Evolutionary conservation across 345 rosid species (phyloP).

Genomic region (Bruguiera gymnorhiza): DNA sequence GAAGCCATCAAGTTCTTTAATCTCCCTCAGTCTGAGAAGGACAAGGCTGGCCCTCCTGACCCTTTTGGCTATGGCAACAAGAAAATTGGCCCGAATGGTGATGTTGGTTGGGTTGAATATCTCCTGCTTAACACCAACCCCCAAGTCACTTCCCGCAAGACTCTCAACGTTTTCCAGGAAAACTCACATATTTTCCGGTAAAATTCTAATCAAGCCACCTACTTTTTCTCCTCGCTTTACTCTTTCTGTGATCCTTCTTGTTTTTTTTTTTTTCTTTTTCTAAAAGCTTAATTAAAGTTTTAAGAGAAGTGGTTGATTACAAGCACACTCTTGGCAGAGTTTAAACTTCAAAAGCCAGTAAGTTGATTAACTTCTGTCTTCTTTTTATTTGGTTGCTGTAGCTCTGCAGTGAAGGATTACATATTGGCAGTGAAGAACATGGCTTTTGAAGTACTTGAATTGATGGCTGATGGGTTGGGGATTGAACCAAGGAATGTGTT

Average conservation of each 20-base stretch:
- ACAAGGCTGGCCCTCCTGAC: slow-evolving; percentile 35
- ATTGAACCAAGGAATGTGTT: slow-evolving; percentile 30
- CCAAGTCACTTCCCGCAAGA: slow-evolving; percentile 6
- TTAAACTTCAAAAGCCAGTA: no score
- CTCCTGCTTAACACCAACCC: slow-evolving; percentile 38
- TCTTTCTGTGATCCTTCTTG: neutral
- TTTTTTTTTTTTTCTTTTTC: neutral
- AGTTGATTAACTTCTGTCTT: neutral
- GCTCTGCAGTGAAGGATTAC: slow-evolving; percentile 21
- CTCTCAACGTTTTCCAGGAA: slow-evolving; percentile 15
- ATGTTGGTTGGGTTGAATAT: slow-evolving; percentile 56
- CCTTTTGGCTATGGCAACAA: slow-evolving; percentile 55
- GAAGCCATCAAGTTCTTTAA: slow-evolving; percentile 39
- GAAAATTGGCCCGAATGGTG: slow-evolving; percentile 47
- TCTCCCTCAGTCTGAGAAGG: slow-evolving; percentile 35
- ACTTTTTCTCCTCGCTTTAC: neutral
- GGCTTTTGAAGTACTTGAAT: slow-evolving; percentile 23
- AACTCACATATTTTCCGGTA: slow-evolving; percentile 36
- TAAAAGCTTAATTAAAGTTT: neutral
- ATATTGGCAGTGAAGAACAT: slow-evolving; percentile 21
- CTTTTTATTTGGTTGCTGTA: neutral
- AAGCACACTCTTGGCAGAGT: no score
- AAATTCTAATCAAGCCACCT: neutral
- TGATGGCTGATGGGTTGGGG: slow-evolving; percentile 29
- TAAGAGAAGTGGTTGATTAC: no score